phyloP scores from a whole-genome alignment of 176 grass and related monocot species.

The Otatea glauca region DNA sequence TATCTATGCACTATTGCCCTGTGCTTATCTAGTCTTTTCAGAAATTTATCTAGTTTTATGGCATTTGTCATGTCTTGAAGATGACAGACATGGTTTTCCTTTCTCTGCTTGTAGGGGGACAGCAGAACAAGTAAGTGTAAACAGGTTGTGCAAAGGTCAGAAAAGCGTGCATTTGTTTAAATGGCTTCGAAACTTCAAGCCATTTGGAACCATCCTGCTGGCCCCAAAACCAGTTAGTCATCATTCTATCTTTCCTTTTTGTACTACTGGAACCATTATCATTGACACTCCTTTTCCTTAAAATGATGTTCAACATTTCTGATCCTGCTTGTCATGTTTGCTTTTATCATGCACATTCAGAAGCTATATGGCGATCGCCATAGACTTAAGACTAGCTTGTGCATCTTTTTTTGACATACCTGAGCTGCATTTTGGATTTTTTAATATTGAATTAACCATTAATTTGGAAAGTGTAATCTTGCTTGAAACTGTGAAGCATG shows the following conservation, averaged over 20 bases:
- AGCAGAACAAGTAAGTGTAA: conserved; percentile 19
- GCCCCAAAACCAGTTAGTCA: conserved; percentile 85
- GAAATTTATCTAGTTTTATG: not conserved
- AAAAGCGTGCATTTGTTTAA: conserved; percentile 25
- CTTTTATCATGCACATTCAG: not conserved
- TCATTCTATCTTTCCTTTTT: too few relatives aligned
- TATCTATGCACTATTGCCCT: too few relatives aligned
- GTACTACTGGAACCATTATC: too few relatives aligned
- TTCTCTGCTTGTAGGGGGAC: conserved; percentile 31
- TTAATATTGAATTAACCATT: too few relatives aligned
- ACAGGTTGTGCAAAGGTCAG: conserved; percentile 16
- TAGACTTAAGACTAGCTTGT: too few relatives aligned
- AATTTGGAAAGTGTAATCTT: too few relatives aligned
- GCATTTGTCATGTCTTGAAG: not conserved
- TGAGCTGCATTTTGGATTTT: too few relatives aligned
- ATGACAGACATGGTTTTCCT: not conserved
- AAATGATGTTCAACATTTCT: too few relatives aligned
- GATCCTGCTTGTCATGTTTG: too few relatives aligned
- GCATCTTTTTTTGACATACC: too few relatives aligned
- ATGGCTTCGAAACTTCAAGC: conserved; percentile 91
- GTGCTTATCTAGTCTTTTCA: not conserved
- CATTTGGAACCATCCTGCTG: conserved; percentile 89
- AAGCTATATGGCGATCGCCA: too few relatives aligned
- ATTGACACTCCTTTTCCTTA: too few relatives aligned
- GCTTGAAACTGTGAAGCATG: not conserved